Percentiles rank a stretch among this genome's conserved stretches.
Conservation (phyloP, 208 protist genomes). For the Leishmania aethiopica region DNA sequence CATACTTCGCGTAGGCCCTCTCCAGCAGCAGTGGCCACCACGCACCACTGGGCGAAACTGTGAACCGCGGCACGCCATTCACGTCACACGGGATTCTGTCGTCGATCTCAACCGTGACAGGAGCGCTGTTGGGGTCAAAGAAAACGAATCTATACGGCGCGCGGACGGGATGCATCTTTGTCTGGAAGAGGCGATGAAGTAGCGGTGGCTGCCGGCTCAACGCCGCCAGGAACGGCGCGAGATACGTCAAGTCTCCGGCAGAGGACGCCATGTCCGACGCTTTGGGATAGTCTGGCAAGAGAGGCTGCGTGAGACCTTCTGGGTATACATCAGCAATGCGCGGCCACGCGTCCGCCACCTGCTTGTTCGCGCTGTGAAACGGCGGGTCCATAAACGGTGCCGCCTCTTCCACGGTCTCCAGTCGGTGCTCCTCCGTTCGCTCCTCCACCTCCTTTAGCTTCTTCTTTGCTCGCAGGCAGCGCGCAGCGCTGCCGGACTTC, state of each 20-base stretch:
- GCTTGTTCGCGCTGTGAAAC: slow-evolving; percentile 66
- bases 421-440: slow-evolving; percentile 22
- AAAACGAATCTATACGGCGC: slow-evolving; percentile 72
- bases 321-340: slow-evolving; percentile 66
- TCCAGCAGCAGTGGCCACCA: slow-evolving; percentile 83
- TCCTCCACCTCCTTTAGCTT: slow-evolving; percentile 18
- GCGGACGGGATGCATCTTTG: slow-evolving; percentile 41
- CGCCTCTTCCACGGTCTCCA: slow-evolving; percentile 23
- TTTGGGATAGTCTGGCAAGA: slow-evolving; percentile 1
- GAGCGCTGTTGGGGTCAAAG: slow-evolving; percentile 77
- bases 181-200: slow-evolving; percentile 60
- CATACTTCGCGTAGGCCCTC: slow-evolving; percentile 91
- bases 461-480: slow-evolving; percentile 20
- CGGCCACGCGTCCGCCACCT: slow-evolving; percentile 62
- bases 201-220: slow-evolving; percentile 58
- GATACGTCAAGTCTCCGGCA: slow-evolving; percentile 42
- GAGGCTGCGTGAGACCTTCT: not conserved
- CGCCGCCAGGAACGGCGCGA: slow-evolving; percentile 77
- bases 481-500: not conserved
- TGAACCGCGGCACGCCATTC: slow-evolving; percentile 52
- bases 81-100: slow-evolving; percentile 67
- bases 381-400: slow-evolving; percentile 5
- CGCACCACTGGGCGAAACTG: slow-evolving; percentile 31
- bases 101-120: slow-evolving; percentile 73
- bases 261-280: slow-evolving; percentile 43